Percentiles rank a stretch among this genome's conserved stretches.
Evolutionary conservation across 2,329 filamentous ascomycete species (phyloP).

Genomic region (Aspergillus melleus): DNA sequence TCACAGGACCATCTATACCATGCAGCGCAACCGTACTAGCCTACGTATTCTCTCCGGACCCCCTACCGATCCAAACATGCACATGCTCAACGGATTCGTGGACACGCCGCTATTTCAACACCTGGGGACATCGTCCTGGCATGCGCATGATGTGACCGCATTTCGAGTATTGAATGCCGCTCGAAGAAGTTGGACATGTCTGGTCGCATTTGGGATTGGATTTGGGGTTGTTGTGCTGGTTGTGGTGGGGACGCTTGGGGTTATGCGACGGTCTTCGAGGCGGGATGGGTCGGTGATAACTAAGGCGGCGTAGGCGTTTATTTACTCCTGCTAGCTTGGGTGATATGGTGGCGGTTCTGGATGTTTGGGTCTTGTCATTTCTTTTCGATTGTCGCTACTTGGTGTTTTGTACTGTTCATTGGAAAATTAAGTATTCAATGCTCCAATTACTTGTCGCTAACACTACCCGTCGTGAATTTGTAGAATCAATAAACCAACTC

Average conservation of each 20-base stretch:
- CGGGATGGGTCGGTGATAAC: not conserved
- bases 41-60: slow-evolving; percentile 41
- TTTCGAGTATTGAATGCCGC: not conserved
- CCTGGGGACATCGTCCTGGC: slow-evolving; percentile 46
- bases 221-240: not conserved
- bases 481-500: not conserved
- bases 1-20: slow-evolving; percentile 39
- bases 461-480: not conserved
- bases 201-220: not conserved
- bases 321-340: not conserved
- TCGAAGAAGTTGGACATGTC: not conserved
- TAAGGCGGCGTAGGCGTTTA: not conserved
- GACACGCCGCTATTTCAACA: slow-evolving; percentile 45
- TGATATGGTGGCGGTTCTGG: too few species aligned
- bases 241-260: not conserved
- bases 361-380: not conserved
- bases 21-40: slow-evolving; percentile 31
- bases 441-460: not conserved
- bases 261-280: not conserved
- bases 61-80: slow-evolving; percentile 25
- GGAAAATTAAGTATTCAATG: too few species aligned
- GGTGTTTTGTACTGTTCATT: not conserved
- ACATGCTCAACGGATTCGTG: slow-evolving; percentile 43
- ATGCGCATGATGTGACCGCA: slow-evolving; percentile 39
- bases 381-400: not conserved